Conservation (phyloP, 257 asterid genomes). For the Scutellaria galericulata region DNA sequence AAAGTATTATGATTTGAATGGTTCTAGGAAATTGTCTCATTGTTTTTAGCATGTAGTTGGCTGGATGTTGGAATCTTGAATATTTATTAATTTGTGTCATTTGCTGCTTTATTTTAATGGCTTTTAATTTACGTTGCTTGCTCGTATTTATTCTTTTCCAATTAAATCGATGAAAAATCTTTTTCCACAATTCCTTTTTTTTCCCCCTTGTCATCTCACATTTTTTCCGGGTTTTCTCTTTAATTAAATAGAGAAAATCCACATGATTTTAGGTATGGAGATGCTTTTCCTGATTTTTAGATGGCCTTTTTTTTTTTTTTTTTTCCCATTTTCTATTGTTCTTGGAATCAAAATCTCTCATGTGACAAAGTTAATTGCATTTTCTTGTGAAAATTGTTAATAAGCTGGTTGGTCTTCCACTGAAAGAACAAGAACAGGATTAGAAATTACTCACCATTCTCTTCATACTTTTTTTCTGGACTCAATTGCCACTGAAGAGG, state of each 20-base stretch:
- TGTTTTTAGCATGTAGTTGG: conserved; percentile 39
- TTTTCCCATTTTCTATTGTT: too few species aligned
- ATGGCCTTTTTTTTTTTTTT: too few species aligned
- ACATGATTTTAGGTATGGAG: neutral
- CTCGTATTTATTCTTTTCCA: conserved; percentile 3
- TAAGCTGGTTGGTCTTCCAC: neutral
- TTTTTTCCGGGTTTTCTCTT: too few species aligned
- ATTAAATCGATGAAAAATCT: neutral
- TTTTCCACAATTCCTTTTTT: neutral
- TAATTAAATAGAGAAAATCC: conserved; percentile 17
- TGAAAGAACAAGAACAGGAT: neutral
- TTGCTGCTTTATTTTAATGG: conserved; percentile 36
- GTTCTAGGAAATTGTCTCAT: conserved; percentile 55
- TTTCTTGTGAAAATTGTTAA: neutral
- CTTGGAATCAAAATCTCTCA: too few species aligned
- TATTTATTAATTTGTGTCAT: conserved; percentile 34
- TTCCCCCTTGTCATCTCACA: neutral
- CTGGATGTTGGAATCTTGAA: conserved; percentile 44
- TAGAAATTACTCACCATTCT: neutral
- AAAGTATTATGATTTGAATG: conserved; percentile 44
- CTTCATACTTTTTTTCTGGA: neutral
- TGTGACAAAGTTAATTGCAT: too few species aligned
- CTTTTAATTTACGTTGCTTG: conserved; percentile 28
- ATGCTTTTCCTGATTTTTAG: neutral
- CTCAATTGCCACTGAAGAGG: neutral